These are phyloP conservation scores for Septoria linicola DNA, from an alignment of 2,329 filamentous ascomycete genomes.

Conservation along the genomic window DNA sequence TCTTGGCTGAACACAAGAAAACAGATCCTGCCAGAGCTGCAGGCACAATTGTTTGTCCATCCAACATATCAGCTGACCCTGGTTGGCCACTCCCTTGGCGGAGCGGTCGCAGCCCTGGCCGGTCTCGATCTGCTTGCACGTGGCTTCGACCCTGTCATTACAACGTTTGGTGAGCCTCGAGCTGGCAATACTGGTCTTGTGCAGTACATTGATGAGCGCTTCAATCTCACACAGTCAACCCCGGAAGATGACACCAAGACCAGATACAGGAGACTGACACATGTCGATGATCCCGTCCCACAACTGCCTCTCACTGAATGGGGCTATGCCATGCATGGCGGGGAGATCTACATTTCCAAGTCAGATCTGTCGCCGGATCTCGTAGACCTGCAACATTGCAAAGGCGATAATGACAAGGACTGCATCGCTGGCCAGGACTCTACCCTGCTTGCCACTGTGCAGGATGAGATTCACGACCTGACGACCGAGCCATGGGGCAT, in stretches of 20 bases:
- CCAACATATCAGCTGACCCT: slow-evolving; percentile 73
- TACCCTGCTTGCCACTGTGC: slow-evolving; percentile 33
- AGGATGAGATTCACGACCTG: slow-evolving; percentile 37
- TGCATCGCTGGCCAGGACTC: slow-evolving; percentile 67
- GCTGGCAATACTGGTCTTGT: slow-evolving; percentile 57
- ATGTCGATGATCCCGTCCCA: slow-evolving; percentile 82
- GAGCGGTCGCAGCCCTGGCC: slow-evolving; percentile 85
- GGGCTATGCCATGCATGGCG: slow-evolving; percentile 81
- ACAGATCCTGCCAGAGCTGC: slow-evolving; percentile 66
- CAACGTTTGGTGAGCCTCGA: slow-evolving; percentile 87
- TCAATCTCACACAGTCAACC: slow-evolving; percentile 35
- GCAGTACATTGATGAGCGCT: slow-evolving; percentile 55
- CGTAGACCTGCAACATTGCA: slow-evolving; percentile 68
- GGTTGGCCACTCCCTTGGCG: slow-evolving; percentile 88
- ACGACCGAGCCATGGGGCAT: slow-evolving; percentile 38
- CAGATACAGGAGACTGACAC: slow-evolving; percentile 76
- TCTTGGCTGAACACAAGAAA: slow-evolving; percentile 77
- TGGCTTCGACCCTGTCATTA: slow-evolving; percentile 75
- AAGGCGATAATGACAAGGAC: slow-evolving; percentile 65
- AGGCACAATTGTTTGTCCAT: slow-evolving; percentile 58
- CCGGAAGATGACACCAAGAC: slow-evolving; percentile 26
- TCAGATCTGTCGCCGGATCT: slow-evolving; percentile 64
- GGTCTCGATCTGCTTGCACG: slow-evolving; percentile 74
- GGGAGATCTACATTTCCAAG: slow-evolving; percentile 84
- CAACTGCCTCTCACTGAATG: slow-evolving; percentile 82